These are phyloP conservation scores for Trypanosoma rangeli DNA, from an alignment of 208 protist genomes.

Conservation along the genomic window DNA sequence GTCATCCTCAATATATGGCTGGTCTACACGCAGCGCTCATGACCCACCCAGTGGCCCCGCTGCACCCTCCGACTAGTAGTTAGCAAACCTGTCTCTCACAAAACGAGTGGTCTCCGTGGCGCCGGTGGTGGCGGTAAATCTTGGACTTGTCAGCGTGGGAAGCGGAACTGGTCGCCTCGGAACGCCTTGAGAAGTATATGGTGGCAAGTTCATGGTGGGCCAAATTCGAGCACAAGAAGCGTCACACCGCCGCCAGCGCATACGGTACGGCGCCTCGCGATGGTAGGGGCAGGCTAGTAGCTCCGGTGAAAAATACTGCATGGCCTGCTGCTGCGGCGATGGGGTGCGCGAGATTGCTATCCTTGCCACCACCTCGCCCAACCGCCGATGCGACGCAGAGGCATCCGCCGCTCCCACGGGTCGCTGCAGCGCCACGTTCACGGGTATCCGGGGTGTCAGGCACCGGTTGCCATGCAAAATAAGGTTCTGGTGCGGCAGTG, in stretches of 20 bases:
- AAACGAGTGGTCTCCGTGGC: constrained; percentile 1
- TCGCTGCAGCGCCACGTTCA: not conserved
- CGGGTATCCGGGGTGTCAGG: not conserved
- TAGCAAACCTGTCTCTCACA: not conserved
- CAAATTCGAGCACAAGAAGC: not conserved
- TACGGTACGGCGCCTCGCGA: constrained; percentile 8
- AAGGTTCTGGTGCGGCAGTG: not conserved
- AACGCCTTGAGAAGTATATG: not conserved
- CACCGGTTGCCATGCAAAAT: not conserved
- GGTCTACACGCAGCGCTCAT: not conserved
- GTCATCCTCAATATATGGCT: not conserved
- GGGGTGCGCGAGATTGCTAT: not conserved
- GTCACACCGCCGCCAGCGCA: not conserved
- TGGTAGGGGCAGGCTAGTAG: not conserved
- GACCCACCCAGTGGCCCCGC: not conserved
- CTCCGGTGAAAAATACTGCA: not conserved
- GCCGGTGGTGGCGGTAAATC: not conserved
- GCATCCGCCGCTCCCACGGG: not conserved
- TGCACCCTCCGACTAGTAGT: constrained; percentile 2
- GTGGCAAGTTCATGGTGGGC: not conserved
- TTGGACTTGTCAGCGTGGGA: not conserved
- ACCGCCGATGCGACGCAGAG: not conserved
- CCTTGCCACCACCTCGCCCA: not conserved
- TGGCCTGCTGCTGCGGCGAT: not conserved
- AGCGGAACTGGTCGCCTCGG: not conserved